phyloP scores from a whole-genome alignment of 1,284 basidiomycete genomes.

The Tilletiaria anomala region DNA sequence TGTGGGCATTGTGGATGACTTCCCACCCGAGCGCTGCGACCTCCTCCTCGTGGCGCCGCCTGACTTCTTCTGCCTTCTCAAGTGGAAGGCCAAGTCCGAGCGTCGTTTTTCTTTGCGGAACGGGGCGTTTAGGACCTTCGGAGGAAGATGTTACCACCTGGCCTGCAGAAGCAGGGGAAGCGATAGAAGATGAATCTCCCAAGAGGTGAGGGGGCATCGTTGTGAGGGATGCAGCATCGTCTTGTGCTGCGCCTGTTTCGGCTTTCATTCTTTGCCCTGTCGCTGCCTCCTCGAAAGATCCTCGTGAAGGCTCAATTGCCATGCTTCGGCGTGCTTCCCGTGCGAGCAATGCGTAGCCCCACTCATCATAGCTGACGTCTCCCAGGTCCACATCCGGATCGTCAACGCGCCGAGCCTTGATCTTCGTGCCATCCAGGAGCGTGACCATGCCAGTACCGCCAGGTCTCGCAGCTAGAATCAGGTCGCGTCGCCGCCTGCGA shows the following conservation, averaged over 20 bases:
- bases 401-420: slow-evolving; percentile 28
- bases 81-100: slow-evolving; percentile 13
- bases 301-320: not conserved
- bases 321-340: not conserved
- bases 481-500: slow-evolving; percentile 19
- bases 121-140: too few relatives aligned
- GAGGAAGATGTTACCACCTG: too few relatives aligned
- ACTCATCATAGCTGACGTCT: not conserved
- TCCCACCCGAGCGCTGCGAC: slow-evolving; percentile 31
- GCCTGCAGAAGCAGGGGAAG: too few relatives aligned
- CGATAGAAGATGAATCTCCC: too few relatives aligned
- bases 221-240: too few relatives aligned
- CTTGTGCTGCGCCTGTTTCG: too few relatives aligned
- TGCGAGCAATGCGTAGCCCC: not conserved
- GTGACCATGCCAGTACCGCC: slow-evolving; percentile 39
- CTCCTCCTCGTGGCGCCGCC: slow-evolving; percentile 30
- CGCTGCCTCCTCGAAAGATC: too few relatives aligned
- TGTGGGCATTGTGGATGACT: slow-evolving; percentile 19
- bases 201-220: too few relatives aligned
- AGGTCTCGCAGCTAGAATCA: slow-evolving; percentile 27
- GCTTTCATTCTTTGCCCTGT: too few relatives aligned
- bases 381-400: slow-evolving; percentile 9
- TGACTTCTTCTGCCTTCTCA: slow-evolving; percentile 22
- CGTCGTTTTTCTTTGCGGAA: not conserved
- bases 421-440: slow-evolving; percentile 32